phyloP scores from a whole-genome alignment of 2,329 filamentous ascomycete genomes.

The Hymenoscyphus scutula region DNA sequence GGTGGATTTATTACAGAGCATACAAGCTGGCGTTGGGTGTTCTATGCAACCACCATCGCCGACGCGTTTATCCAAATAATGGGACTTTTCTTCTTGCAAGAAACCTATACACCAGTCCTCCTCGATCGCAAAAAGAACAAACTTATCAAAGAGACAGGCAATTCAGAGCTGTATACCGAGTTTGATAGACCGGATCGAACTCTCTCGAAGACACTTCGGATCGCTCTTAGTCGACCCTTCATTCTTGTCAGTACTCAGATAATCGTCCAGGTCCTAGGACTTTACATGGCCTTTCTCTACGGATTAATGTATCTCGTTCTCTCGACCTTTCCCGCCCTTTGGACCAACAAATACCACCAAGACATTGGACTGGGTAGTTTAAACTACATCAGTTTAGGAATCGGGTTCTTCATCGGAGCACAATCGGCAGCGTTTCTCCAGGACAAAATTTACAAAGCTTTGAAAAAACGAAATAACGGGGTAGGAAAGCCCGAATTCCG shows the following conservation, averaged over 20 bases:
- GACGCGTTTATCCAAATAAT: conserved; percentile 42
- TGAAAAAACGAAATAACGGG: conserved; percentile 25
- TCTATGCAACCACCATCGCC: conserved; percentile 44
- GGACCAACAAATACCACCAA: conserved; percentile 52
- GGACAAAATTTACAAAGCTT: conserved; percentile 24
- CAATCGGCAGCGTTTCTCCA: conserved; percentile 30
- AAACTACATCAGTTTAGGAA: conserved; percentile 49
- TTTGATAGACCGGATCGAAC: conserved; percentile 48
- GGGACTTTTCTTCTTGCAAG: conserved; percentile 42
- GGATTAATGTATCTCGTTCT: conserved; percentile 54
- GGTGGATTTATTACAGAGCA: conserved; percentile 48
- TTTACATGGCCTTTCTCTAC: conserved; percentile 51
- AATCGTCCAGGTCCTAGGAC: conserved; percentile 50
- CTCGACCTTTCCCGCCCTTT: conserved; percentile 57
- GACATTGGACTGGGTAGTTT: conserved; percentile 54
- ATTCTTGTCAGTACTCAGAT: conserved; percentile 49
- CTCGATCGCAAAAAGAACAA: conserved; percentile 41
- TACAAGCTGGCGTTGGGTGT: conserved; percentile 36
- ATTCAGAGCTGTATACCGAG: conserved; percentile 43
- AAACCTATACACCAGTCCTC: conserved; percentile 49
- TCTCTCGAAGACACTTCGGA: conserved; percentile 37
- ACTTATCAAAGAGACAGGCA: conserved; percentile 50
- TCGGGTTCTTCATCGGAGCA: conserved; percentile 43
- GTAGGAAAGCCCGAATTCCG: conserved; percentile 54
- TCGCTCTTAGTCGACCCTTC: conserved; percentile 44